Percentiles rank a stretch among this genome's conserved stretches.
These are phyloP conservation scores for Silene coronaria DNA, from an alignment of 179 eudicot species.

Conservation along the genomic window DNA sequence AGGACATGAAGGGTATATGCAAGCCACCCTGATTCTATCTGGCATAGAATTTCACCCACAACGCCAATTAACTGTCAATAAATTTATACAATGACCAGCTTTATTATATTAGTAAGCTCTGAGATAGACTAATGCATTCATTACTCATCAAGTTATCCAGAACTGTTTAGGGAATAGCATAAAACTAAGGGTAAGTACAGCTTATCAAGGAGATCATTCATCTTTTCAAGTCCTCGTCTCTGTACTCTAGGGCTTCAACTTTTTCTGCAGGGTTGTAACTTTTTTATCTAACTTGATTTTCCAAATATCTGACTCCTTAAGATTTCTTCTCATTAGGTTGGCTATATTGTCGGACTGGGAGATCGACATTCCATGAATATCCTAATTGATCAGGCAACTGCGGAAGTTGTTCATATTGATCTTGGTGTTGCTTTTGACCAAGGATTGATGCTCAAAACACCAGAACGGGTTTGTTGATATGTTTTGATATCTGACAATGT, in stretches of 20 bases:
- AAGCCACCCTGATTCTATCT: not conserved
- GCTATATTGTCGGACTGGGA: constrained; percentile 97
- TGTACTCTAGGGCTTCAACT: not conserved
- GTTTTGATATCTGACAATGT: not conserved
- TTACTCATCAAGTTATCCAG: not conserved
- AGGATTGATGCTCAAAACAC: constrained; percentile 98
- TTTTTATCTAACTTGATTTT: not conserved
- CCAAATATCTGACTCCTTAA: not conserved
- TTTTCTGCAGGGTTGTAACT: not conserved
- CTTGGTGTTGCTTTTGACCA: constrained; percentile 99
- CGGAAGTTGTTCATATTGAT: constrained; percentile 98
- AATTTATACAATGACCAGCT: not conserved
- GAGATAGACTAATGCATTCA: not conserved
- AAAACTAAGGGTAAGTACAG: not conserved
- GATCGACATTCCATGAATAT: constrained; percentile 95
- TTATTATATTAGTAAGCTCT: not conserved
- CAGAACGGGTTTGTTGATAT: constrained; percentile 67
- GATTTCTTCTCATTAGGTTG: constrained; percentile 46
- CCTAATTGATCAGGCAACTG: constrained; percentile 84
- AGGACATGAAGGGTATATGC: not conserved
- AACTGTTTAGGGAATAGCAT: not conserved
- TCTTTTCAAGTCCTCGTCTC: not conserved
- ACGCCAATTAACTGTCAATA: not conserved
- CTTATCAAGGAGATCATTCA: not conserved
- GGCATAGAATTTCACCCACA: not conserved